Conservation (phyloP, 352 stramenopile genomes). For the Globisporangium acanthophoron region DNA sequence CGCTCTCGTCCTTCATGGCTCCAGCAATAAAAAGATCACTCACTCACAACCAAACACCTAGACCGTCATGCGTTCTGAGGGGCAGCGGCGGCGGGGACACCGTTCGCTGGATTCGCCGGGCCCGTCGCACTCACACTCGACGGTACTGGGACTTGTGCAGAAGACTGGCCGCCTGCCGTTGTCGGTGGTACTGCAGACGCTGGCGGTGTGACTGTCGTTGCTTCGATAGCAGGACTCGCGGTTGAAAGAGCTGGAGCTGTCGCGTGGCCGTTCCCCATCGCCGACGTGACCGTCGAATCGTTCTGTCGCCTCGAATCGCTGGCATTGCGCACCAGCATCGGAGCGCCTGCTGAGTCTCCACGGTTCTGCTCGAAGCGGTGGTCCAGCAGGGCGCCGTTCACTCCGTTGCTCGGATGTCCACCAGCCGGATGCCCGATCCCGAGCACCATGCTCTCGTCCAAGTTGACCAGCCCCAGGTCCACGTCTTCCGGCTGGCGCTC, state of each 20-base stretch:
- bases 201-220: not conserved
- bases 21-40: slow-evolving; percentile 18
- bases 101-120: not conserved
- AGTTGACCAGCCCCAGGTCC: slow-evolving; percentile 11
- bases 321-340: not conserved
- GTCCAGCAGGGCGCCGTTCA: not conserved
- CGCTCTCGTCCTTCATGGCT: slow-evolving; percentile 8
- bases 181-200: no score
- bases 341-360: not conserved
- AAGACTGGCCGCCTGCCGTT: no score
- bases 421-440: not conserved
- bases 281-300: not conserved
- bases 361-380: not conserved
- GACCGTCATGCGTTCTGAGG: slow-evolving; percentile 10
- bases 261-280: not conserved
- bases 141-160: no score
- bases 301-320: not conserved
- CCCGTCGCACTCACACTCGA: not conserved
- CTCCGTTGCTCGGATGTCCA: not conserved
- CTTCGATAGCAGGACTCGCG: not conserved
- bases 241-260: no score
- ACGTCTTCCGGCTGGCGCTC: slow-evolving; percentile 34
- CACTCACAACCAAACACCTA: slow-evolving; percentile 16
- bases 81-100: not conserved
- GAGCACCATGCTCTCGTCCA: slow-evolving; percentile 10